These are phyloP conservation scores for Globisporangium polare DNA, from an alignment of 352 stramenopile species.

Conservation along the genomic window DNA sequence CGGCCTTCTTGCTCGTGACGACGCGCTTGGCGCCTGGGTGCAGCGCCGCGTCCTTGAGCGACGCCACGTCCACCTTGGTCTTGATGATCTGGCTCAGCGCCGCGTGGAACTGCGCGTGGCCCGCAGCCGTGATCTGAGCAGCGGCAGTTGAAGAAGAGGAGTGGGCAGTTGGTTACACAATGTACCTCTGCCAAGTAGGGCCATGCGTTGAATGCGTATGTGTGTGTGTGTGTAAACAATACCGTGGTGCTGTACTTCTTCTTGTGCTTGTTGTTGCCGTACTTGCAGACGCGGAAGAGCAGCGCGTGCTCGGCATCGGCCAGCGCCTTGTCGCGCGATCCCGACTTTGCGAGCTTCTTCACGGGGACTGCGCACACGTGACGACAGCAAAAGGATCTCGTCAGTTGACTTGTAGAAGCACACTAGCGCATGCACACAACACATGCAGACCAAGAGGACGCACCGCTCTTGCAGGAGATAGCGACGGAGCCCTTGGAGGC, in stretches of 20 bases:
- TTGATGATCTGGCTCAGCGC: slow-evolving; percentile 70
- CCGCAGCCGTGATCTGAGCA: slow-evolving; percentile 46
- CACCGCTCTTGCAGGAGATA: slow-evolving; percentile 69
- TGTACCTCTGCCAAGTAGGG: neutral
- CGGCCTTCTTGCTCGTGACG: slow-evolving; percentile 58
- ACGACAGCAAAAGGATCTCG: neutral
- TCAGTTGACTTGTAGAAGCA: neutral
- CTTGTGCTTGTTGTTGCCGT: slow-evolving; percentile 89
- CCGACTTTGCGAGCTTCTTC: slow-evolving; percentile 8
- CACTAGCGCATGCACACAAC: neutral
- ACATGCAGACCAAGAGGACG: slow-evolving; percentile 11
- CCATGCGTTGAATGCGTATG: neutral
- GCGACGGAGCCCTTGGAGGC: slow-evolving; percentile 47
- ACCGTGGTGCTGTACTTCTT: slow-evolving; percentile 79
- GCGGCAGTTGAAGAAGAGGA: neutral
- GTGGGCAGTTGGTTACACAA: too few species aligned
- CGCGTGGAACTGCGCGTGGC: slow-evolving; percentile 64
- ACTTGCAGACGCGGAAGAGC: slow-evolving; percentile 72
- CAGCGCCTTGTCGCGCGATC: slow-evolving; percentile 23
- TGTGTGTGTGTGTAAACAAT: neutral
- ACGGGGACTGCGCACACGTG: slow-evolving; percentile 15
- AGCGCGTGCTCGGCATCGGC: slow-evolving; percentile 51
- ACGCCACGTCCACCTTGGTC: slow-evolving; percentile 49
- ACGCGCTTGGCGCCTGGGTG: slow-evolving; percentile 26
- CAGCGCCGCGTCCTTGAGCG: slow-evolving; percentile 15